Base-by-base conservation (phyloP, 2,329 filamentous ascomycete genomes). In the Venturia oleaginea region DNA sequence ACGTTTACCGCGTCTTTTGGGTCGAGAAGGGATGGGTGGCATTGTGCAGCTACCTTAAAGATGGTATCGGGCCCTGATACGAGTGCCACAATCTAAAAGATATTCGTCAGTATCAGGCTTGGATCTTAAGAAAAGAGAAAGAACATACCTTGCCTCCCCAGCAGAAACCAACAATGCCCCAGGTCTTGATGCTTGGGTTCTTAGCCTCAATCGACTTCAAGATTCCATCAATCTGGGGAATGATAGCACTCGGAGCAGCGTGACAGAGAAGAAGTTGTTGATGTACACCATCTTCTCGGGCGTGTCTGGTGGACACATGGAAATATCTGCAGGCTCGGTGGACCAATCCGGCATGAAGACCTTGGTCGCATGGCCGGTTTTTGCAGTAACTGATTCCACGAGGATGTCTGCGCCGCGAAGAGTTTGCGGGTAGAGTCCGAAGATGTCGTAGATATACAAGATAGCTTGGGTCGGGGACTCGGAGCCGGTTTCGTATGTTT, bases 261-360 rank as follows among this genome's bases (percentile, higher is more conserved):
- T 40, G 43, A 22, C 57, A 30, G 37, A 19, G 43, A 65, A 62
- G 43, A 62, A 65, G 10, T 27, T 24, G 17, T 30, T 37, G 37
- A 65, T 61, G 27, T 65, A 46, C n/a, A 19, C 57, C 30, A 34
- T 6, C 27, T 65, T 62, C 40, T 61, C 59, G 4, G 63, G 63
- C 19, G 57, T 65, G n/a, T 61, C 40, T 27, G 63, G 63, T 13
- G 63, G 57, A 62, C 48, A 65, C 63, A 22, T 22, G 11, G 63
- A 30, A n/a, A 51, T 34, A 19, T 65, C 57, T 30, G 63, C 63
- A 17, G 63, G 37, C 22, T 48, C 37, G 27, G 17, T 13, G 59
- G 48, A 65, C 22, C 22, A 65, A 51, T 65, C 63, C 17, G 63
- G 63, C 40, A 65, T 54, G 40, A 65, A 43, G 6, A 65, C 63